Percentiles rank a stretch among this genome's conserved stretches.
These are phyloP conservation scores for Umbelopsis isabellina DNA, from an alignment of 192 early-diverging fungal genomes.

Conservation along the genomic window DNA sequence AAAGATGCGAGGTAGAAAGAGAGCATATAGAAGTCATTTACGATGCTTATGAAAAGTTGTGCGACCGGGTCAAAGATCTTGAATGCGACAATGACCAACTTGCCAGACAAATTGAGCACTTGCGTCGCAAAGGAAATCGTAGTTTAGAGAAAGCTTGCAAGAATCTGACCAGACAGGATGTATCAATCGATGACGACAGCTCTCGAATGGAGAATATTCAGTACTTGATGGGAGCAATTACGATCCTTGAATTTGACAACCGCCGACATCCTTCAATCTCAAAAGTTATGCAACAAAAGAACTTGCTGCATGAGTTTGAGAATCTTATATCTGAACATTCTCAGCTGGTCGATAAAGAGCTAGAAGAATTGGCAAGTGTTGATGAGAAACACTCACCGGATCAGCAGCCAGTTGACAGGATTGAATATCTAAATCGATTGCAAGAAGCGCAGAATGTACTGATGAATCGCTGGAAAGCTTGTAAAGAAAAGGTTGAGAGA, in stretches of 20 bases:
- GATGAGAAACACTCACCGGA: too few species aligned
- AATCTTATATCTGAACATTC: neutral
- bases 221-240: slow-evolving; percentile 1
- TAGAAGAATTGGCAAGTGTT: neutral
- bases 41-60: slow-evolving; percentile 37
- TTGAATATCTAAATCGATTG: neutral
- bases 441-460: slow-evolving; percentile 10
- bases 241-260: slow-evolving; percentile 1
- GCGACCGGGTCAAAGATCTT: slow-evolving; percentile 41
- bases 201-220: slow-evolving; percentile 10
- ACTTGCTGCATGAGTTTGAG: slow-evolving; percentile 2
- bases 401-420: neutral
- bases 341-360: neutral
- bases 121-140: slow-evolving; percentile 1
- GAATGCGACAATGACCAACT: slow-evolving; percentile 43
- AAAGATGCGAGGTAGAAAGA: slow-evolving; percentile 43
- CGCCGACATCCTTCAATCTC: slow-evolving; percentile 3
- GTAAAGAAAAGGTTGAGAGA: slow-evolving; percentile 5
- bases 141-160: slow-evolving; percentile 8
- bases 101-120: neutral
- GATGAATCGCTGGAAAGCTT: slow-evolving; percentile 13
- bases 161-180: neutral
- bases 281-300: neutral
- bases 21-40: slow-evolving; percentile 41
- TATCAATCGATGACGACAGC: neutral